Evolutionary conservation across 2,329 filamentous ascomycete genomes (phyloP).

Genomic region (Arthrobotrys entomopaga): DNA sequence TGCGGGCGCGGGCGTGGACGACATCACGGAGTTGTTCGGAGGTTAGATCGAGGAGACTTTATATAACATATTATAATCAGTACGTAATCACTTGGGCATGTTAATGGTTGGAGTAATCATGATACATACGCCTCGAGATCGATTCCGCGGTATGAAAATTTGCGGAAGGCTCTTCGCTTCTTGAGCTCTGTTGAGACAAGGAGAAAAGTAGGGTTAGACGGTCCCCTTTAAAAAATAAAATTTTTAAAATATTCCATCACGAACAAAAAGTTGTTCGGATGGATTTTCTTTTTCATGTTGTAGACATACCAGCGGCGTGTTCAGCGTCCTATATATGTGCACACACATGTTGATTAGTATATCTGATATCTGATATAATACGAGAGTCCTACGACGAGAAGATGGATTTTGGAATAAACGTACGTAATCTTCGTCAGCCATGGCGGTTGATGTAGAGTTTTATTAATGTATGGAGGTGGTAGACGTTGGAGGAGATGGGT

Average conservation of each 20-base stretch:
- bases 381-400: constrained; percentile 59
- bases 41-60: constrained; percentile 95
- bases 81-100: constrained; percentile 14
- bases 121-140: constrained; percentile 95
- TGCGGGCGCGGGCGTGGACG: constrained; percentile 97
- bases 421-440: constrained; percentile 91
- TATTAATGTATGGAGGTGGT: constrained; percentile 60
- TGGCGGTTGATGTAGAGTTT: constrained; percentile 69
- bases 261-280: constrained; percentile 18
- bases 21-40: constrained; percentile 99
- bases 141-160: constrained; percentile 99
- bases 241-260: constrained; percentile 34
- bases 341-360: constrained; percentile 51
- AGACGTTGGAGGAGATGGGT: constrained; percentile 61
- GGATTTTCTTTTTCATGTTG: constrained; percentile 20
- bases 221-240: constrained; percentile 59
- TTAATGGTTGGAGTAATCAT: too few relatives aligned
- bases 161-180: constrained; percentile 99
- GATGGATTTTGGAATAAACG: constrained; percentile 66
- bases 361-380: constrained; percentile 57
- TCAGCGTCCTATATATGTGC: constrained; percentile 57
- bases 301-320: constrained; percentile 58
- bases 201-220: constrained; percentile 56
- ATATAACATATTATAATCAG: constrained; percentile 11
- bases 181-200: constrained; percentile 78